These are phyloP conservation scores for Crucibulum laeve DNA, from an alignment of 768 basidiomycete species.

Conservation along the genomic window DNA sequence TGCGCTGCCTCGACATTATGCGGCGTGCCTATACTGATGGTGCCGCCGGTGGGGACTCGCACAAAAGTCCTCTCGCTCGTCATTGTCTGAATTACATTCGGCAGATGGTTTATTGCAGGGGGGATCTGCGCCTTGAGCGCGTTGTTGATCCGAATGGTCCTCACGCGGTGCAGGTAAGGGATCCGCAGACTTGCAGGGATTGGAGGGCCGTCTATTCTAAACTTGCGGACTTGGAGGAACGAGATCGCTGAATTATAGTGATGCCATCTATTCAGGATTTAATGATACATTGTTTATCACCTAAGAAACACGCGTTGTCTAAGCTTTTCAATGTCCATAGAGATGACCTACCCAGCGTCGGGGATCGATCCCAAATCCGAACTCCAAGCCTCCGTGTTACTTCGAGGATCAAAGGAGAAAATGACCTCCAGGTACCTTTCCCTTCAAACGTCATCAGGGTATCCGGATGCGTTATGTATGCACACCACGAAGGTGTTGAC, in stretches of 20 bases:
- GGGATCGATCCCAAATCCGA: too few species aligned
- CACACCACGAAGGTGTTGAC: too few species aligned
- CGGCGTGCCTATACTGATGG: conserved; percentile 16
- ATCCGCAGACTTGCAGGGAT: conserved; percentile 6
- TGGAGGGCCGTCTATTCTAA: conserved; percentile 7
- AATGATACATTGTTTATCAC: not conserved
- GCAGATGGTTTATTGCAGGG: conserved; percentile 28
- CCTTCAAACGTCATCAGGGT: too few species aligned
- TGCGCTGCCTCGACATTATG: conserved; percentile 30
- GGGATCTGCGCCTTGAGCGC: conserved; percentile 28
- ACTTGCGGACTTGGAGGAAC: not conserved
- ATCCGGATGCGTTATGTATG: too few species aligned
- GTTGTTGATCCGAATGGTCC: conserved; percentile 11
- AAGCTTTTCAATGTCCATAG: too few species aligned
- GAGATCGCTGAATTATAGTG: not conserved
- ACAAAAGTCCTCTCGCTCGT: conserved; percentile 16
- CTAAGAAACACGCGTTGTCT: too few species aligned
- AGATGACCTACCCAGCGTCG: too few species aligned
- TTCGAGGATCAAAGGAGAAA: too few species aligned
- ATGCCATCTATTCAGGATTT: not conserved
- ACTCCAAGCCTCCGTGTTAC: too few species aligned
- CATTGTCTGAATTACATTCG: conserved; percentile 36
- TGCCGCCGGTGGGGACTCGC: not conserved
- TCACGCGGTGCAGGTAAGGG: conserved; percentile 5
- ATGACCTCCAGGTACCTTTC: too few species aligned